Evolutionary conservation across 2,329 filamentous ascomycete genomes (phyloP).

Genomic region (Pochonia chlamydosporia): DNA sequence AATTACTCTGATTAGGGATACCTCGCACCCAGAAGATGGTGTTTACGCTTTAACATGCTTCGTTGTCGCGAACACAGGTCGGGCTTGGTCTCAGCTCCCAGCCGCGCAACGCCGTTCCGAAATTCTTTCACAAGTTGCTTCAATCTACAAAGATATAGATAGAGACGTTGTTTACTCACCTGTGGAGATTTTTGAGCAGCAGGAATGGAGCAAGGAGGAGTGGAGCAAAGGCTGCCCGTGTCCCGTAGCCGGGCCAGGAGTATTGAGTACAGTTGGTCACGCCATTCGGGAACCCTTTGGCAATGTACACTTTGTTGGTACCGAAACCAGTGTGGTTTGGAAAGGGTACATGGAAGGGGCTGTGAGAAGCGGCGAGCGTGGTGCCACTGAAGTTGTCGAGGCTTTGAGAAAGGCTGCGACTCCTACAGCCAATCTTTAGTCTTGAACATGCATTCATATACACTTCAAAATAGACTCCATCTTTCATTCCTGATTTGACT

Average conservation of each 20-base stretch:
- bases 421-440: no score
- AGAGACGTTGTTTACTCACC: slow-evolving; percentile 17
- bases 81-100: slow-evolving; percentile 26
- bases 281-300: slow-evolving; percentile 27
- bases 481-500: no score
- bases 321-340: slow-evolving; percentile 41
- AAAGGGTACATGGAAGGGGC: slow-evolving; percentile 49
- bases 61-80: slow-evolving; percentile 30
- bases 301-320: slow-evolving; percentile 43
- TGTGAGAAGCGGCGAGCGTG: slow-evolving; percentile 35
- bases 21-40: slow-evolving; percentile 23
- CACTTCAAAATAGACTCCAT: no score
- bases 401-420: slow-evolving; percentile 11
- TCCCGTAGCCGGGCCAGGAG: slow-evolving; percentile 24
- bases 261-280: slow-evolving; percentile 20
- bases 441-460: no score
- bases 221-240: slow-evolving; percentile 28
- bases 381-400: slow-evolving; percentile 33
- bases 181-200: slow-evolving; percentile 24
- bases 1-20: slow-evolving; percentile 33
- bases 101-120: slow-evolving; percentile 20
- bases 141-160: no score
- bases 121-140: slow-evolving; percentile 28
- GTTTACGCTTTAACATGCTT: slow-evolving; percentile 35
- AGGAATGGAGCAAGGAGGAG: slow-evolving; percentile 26